Conservation (phyloP, 495 filamentous ascomycete genomes). For the Trichoderma orchidacearum region DNA sequence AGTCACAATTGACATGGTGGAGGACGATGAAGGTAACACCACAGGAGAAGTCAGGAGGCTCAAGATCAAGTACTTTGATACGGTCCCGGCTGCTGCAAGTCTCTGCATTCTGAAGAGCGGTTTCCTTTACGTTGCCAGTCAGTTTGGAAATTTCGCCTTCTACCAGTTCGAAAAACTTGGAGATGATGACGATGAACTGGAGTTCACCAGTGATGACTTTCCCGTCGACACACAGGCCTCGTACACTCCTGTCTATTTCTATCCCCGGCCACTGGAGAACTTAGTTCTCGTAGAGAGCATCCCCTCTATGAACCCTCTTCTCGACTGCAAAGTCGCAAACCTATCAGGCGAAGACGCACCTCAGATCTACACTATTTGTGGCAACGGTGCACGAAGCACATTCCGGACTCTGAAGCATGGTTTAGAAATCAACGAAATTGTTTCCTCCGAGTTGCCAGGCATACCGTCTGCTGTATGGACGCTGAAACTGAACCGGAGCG, state of each 20-base stretch:
- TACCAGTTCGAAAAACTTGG: slow-evolving; percentile 97
- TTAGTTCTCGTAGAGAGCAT: slow-evolving; percentile 74
- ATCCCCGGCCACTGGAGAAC: slow-evolving; percentile 65
- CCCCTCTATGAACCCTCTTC: slow-evolving; percentile 76
- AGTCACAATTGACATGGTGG: slow-evolving; percentile 79
- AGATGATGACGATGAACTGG: slow-evolving; percentile 84
- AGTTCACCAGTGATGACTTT: slow-evolving; percentile 72
- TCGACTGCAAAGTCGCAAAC: slow-evolving; percentile 84
- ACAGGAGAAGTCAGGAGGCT: slow-evolving; percentile 69
- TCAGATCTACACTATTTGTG: slow-evolving; percentile 88
- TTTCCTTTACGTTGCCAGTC: slow-evolving; percentile 85
- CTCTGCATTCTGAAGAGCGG: slow-evolving; percentile 91
- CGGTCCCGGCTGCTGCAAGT: slow-evolving; percentile 73
- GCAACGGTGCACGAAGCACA: slow-evolving; percentile 72
- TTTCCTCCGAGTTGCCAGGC: slow-evolving; percentile 77
- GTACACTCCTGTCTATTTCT: slow-evolving; percentile 71
- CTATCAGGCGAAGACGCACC: slow-evolving; percentile 84
- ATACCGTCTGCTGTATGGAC: slow-evolving; percentile 89
- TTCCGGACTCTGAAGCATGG: slow-evolving; percentile 90
- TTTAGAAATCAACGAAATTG: slow-evolving; percentile 83
- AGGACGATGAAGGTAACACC: slow-evolving; percentile 62
- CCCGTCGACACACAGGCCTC: slow-evolving; percentile 55
- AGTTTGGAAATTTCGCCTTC: slow-evolving; percentile 85
- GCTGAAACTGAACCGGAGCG: slow-evolving; percentile 67
- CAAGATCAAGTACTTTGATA: slow-evolving; percentile 97